Percentiles rank a stretch among this genome's conserved stretches.
These are phyloP conservation scores for Eragrostis tef DNA, from an alignment of 202 grass and related monocot species.

Conservation along the genomic window DNA sequence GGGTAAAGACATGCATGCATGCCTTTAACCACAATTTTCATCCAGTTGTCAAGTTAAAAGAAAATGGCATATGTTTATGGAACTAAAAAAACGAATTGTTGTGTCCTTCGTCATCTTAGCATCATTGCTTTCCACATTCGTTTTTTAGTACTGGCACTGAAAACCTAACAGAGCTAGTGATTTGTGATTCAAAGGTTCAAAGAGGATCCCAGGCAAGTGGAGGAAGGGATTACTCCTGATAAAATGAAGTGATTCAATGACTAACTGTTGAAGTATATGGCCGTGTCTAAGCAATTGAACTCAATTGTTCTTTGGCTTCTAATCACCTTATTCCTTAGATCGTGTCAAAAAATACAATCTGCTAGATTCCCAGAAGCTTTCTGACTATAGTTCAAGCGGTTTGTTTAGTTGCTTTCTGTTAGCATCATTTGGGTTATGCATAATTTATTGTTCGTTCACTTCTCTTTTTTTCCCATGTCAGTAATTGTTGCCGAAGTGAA, in stretches of 20 bases:
- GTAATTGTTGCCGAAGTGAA: constrained; percentile 39
- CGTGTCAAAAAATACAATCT: neutral
- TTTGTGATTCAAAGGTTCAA: neutral
- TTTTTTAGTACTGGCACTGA: neutral
- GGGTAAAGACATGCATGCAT: too few species aligned
- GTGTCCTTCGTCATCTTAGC: neutral
- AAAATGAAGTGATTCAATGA: neutral
- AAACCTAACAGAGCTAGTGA: constrained; percentile 7
- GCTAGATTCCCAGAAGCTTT: neutral
- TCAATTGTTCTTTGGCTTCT: neutral
- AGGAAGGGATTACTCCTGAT: neutral
- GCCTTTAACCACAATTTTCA: neutral
- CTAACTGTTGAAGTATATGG: neutral
- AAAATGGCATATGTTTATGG: neutral
- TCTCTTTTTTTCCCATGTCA: neutral
- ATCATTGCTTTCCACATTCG: neutral
- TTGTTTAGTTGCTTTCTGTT: neutral
- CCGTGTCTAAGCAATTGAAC: neutral
- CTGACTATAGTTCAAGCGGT: neutral
- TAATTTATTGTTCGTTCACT: neutral
- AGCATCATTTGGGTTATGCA: neutral
- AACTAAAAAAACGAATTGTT: neutral
- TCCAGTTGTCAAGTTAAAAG: neutral
- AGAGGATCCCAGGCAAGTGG: neutral
- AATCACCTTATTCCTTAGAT: neutral